Evolutionary conservation across 116 monocot species (phyloP).

Genomic region (Iris pallida): DNA sequence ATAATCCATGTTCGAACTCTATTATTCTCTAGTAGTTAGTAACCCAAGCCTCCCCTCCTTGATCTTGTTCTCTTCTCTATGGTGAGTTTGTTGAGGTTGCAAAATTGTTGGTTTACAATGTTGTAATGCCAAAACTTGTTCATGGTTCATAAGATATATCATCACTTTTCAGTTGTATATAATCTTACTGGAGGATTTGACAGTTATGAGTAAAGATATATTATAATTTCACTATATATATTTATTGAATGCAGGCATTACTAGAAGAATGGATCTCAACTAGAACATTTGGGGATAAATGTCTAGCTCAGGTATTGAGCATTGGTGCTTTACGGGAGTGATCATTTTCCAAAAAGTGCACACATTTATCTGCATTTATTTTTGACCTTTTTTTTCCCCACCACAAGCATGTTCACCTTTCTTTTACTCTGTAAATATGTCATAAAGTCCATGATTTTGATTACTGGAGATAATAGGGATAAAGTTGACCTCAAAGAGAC

Average conservation of each 20-base stretch:
- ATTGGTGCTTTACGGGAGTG: neutral
- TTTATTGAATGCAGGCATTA: constrained; percentile 62
- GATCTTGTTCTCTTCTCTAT: too few species aligned
- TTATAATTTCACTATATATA: neutral
- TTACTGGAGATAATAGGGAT: too few species aligned
- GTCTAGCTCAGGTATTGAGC: constrained; percentile 53
- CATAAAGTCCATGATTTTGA: too few species aligned
- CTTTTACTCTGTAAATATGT: too few species aligned
- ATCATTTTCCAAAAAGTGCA: neutral
- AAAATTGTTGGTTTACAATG: too few species aligned
- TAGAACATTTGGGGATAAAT: constrained; percentile 71
- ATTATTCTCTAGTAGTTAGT: too few species aligned
- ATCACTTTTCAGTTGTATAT: neutral
- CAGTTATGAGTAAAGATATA: neutral
- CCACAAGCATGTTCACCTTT: too few species aligned
- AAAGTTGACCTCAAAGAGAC: too few species aligned
- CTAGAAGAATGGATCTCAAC: constrained; percentile 97
- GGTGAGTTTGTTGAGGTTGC: too few species aligned
- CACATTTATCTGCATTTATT: neutral
- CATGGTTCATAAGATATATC: neutral
- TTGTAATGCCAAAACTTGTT: neutral
- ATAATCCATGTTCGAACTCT: too few species aligned
- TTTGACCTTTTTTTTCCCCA: too few species aligned
- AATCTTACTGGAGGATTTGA: neutral
- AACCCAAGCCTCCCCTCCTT: too few species aligned